A percentile compares a stretch with the other conserved stretches of the same genome.
Evolutionary conservation across 495 filamentous ascomycete genomes (phyloP).

Genomic region (Pyrenula massariospora): DNA sequence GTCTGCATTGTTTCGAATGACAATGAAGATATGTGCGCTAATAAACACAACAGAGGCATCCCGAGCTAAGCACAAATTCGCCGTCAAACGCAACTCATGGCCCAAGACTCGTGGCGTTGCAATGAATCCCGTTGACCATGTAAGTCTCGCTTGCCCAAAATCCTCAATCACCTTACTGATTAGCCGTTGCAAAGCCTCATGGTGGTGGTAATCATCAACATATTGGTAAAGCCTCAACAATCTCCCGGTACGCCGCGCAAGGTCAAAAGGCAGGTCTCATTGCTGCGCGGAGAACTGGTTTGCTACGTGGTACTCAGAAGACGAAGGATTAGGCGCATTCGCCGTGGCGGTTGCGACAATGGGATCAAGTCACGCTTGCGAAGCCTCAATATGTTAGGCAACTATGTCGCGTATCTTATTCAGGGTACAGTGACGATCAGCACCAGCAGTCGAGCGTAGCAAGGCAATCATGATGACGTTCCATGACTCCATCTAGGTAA

Average conservation of each 20-base stretch:
- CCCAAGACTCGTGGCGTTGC: conserved; percentile 99
- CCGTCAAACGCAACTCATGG: conserved; percentile 99
- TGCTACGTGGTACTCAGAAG: conserved; percentile 99
- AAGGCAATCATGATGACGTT: too few relatives aligned
- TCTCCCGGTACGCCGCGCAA: conserved; percentile 90
- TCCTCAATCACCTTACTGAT: background rate
- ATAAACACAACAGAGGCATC: conserved; percentile 61
- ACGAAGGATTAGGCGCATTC: conserved; percentile 75
- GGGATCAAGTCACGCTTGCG: too few relatives aligned
- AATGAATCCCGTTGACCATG: conserved; percentile 99
- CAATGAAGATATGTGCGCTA: background rate
- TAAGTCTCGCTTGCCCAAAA: conserved; percentile 26
- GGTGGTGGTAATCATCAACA: conserved; percentile 99
- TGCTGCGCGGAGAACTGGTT: conserved; percentile 95
- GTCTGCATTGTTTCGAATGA: conserved; percentile 11
- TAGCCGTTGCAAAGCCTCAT: conserved; percentile 55
- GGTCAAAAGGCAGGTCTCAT: conserved; percentile 99
- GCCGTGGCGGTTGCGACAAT: too few relatives aligned
- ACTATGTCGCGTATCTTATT: too few relatives aligned
- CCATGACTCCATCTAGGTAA: too few relatives aligned
- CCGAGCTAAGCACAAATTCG: conserved; percentile 98
- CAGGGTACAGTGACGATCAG: too few relatives aligned
- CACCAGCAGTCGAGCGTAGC: too few relatives aligned
- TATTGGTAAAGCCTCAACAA: conserved; percentile 99
- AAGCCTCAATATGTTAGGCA: too few relatives aligned